A percentile compares a stretch with the other conserved stretches of the same genome.
phyloP scores from a whole-genome alignment of 371 early-diverging fungal genomes.

The Mucor racemosus region DNA sequence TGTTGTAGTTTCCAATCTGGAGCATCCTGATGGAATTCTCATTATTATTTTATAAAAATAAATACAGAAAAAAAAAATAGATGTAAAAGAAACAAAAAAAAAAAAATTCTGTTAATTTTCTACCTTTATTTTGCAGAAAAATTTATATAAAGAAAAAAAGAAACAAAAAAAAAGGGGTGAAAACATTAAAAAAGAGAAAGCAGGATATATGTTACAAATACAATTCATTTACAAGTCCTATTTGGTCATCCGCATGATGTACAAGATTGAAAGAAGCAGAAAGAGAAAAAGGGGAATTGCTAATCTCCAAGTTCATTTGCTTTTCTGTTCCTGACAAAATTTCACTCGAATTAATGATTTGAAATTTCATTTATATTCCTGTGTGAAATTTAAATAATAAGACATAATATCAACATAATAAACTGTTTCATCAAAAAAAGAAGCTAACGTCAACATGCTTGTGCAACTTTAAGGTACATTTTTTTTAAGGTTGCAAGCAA shows the following conservation, averaged over 20 bases:
- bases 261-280: neutral
- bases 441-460: neutral
- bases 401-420: neutral
- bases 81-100: neutral
- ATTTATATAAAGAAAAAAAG: neutral
- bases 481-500: neutral
- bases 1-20: conserved; percentile 36
- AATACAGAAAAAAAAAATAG: neutral
- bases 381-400: neutral
- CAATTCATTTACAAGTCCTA: neutral
- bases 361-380: neutral
- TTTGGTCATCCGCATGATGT: conserved; percentile 6
- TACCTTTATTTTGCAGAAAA: conserved; percentile 6
- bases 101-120: conserved; percentile 1
- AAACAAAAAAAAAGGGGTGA: neutral
- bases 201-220: neutral
- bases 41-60: conserved; percentile 18
- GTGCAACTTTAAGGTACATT: conserved; percentile 1
- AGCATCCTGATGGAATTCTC: conserved; percentile 55
- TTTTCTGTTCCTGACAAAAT: neutral
- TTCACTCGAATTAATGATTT: neutral
- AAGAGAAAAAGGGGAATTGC: neutral
- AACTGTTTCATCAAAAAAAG: neutral
- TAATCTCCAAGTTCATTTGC: neutral
- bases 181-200: neutral